phyloP scores from a whole-genome alignment of 495 filamentous ascomycete genomes.

The Aspergillus panamensis region DNA sequence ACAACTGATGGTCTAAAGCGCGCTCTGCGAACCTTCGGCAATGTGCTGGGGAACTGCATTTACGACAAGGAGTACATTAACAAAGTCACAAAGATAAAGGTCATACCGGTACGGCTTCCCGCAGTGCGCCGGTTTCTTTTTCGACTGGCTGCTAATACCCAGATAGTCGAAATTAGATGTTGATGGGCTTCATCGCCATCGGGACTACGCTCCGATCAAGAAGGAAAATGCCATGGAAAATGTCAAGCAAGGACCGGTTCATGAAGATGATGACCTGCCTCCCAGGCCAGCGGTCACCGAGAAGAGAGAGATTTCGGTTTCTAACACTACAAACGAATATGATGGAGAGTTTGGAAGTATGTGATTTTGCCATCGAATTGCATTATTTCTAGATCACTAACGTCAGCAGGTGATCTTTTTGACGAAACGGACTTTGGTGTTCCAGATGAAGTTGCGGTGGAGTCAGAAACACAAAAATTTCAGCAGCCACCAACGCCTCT shows the following conservation, averaged over 20 bases:
- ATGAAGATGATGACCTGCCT: constrained; percentile 42
- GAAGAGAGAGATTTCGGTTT: constrained; percentile 17
- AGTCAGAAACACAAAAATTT: constrained; percentile 27
- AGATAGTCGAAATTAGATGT: constrained; percentile 64
- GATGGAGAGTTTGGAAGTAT: constrained; percentile 67
- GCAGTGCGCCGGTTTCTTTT: not conserved
- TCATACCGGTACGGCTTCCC: constrained; percentile 43
- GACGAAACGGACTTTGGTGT: constrained; percentile 66
- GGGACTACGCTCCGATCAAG: constrained; percentile 63
- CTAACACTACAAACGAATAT: constrained; percentile 28
- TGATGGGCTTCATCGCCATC: constrained; percentile 74
- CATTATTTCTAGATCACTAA: constrained; percentile 24
- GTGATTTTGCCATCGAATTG: constrained; percentile 9
- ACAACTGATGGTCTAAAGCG: constrained; percentile 93
- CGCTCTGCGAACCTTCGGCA: constrained; percentile 87
- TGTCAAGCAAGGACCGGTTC: constrained; percentile 32
- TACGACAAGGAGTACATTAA: constrained; percentile 92
- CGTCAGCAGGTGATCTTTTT: constrained; percentile 35
- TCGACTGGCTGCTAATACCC: not conserved
- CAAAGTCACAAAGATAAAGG: constrained; percentile 80
- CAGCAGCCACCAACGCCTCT: constrained; percentile 32
- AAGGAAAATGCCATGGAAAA: no score
- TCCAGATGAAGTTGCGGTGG: constrained; percentile 60
- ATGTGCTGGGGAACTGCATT: constrained; percentile 93
- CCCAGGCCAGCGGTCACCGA: constrained; percentile 27